These are phyloP conservation scores for Aspergillus sp. DNA, from an alignment of 2,329 filamentous ascomycete species.

Conservation along the genomic window DNA sequence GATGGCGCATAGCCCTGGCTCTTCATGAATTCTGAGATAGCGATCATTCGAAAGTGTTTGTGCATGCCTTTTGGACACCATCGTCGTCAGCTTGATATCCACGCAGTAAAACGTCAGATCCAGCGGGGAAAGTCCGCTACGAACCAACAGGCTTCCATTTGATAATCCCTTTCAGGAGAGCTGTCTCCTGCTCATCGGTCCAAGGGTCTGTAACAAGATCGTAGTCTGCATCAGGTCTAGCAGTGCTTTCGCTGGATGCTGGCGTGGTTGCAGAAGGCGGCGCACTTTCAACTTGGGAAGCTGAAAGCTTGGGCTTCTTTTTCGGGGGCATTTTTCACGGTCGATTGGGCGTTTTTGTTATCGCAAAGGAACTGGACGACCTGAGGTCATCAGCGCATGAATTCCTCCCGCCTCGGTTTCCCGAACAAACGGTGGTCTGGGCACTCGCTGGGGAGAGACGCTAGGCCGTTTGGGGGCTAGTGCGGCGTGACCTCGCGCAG, in stretches of 20 bases:
- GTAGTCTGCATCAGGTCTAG: slow-evolving; percentile 34
- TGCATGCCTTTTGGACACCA: slow-evolving; percentile 61
- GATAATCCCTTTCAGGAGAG: slow-evolving; percentile 87
- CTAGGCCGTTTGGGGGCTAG: slow-evolving; percentile 14
- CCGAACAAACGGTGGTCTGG: slow-evolving; percentile 26
- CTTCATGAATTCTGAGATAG: slow-evolving; percentile 73
- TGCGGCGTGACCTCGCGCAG: slow-evolving; percentile 15
- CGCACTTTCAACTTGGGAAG: slow-evolving; percentile 22
- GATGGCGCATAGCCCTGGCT: slow-evolving; percentile 71
- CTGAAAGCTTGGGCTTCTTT: slow-evolving; percentile 57
- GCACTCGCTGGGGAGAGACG: slow-evolving; percentile 6
- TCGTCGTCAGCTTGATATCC: slow-evolving; percentile 1
- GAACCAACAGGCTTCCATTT: slow-evolving; percentile 92
- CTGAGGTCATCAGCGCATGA: too few relatives aligned
- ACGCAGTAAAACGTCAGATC: slow-evolving; percentile 1
- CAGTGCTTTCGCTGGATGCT: slow-evolving; percentile 20
- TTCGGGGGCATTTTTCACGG: slow-evolving; percentile 39
- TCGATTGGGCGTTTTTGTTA: neutral
- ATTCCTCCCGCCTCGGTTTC: slow-evolving; percentile 7
- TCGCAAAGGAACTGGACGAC: neutral
- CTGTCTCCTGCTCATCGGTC: slow-evolving; percentile 94
- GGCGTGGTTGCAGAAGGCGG: slow-evolving; percentile 24
- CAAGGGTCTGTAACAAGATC: slow-evolving; percentile 66
- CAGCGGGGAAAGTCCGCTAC: slow-evolving; percentile 9
- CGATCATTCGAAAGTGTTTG: slow-evolving; percentile 88